phyloP scores from a whole-genome alignment of 371 early-diverging fungal genomes.

The Umbelopsis sp. region DNA sequence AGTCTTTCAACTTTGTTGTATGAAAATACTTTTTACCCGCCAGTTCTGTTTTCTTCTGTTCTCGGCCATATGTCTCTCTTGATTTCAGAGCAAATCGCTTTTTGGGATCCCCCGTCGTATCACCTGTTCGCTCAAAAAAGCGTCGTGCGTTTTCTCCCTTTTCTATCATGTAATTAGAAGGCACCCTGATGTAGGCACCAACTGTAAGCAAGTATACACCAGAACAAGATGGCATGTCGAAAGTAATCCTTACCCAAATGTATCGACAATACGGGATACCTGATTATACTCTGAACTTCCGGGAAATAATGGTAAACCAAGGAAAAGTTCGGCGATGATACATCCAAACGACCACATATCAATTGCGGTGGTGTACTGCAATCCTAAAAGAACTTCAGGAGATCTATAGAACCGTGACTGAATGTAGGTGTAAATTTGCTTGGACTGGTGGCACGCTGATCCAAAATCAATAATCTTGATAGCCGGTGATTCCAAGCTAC shows the following conservation, averaged over 20 bases:
- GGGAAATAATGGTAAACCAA: constrained; percentile 92
- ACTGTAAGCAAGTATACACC: no score
- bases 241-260: constrained; percentile 65
- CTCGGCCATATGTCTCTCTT: constrained; percentile 74
- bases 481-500: constrained; percentile 69
- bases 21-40: constrained; percentile 82
- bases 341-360: constrained; percentile 99
- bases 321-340: constrained; percentile 96
- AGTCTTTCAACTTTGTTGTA: constrained; percentile 71
- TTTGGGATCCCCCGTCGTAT: constrained; percentile 42
- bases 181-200: constrained; percentile 40
- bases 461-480: constrained; percentile 99
- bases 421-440: constrained; percentile 90
- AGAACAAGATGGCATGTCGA: not conserved
- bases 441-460: constrained; percentile 87
- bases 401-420: constrained; percentile 97
- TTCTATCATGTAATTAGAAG: constrained; percentile 84
- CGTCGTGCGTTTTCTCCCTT: constrained; percentile 73
- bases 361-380: constrained; percentile 88
- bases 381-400: constrained; percentile 95
- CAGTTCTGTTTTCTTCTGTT: constrained; percentile 67
- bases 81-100: constrained; percentile 69
- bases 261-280: constrained; percentile 82
- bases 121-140: constrained; percentile 65
- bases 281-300: constrained; percentile 92